phyloP scores from a whole-genome alignment of 1,284 basidiomycete species.

The Papiliotrema nemorosa region DNA sequence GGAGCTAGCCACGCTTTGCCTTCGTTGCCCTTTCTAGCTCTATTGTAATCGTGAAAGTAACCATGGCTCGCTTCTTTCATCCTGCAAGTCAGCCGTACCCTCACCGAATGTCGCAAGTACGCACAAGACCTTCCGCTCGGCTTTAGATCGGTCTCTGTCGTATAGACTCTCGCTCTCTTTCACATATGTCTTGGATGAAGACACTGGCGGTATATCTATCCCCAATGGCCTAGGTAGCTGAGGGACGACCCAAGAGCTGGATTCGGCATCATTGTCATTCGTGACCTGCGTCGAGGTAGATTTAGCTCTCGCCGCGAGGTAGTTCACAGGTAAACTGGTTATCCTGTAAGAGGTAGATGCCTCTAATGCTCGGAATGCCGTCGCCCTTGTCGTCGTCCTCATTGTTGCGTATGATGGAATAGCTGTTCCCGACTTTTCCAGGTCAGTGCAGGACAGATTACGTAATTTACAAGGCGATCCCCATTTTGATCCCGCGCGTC shows the following conservation, averaged over 20 bases:
- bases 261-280: neutral
- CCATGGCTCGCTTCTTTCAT: conserved; percentile 81
- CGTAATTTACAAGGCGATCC: neutral
- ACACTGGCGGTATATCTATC: conserved; percentile 60
- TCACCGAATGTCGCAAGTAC: neutral
- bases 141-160: conserved; percentile 66
- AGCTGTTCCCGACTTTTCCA: neutral
- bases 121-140: conserved; percentile 72
- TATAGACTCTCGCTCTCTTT: conserved; percentile 67
- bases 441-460: neutral
- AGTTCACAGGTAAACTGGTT: no score
- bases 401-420: no score
- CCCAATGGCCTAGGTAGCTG: conserved; percentile 62
- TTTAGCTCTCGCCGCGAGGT: no score
- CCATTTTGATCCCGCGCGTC: neutral
- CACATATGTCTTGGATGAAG: conserved; percentile 59
- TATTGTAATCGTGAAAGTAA: conserved; percentile 86
- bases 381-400: no score
- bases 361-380: no score
- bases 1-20: conserved; percentile 97
- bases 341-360: no score
- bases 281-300: no score
- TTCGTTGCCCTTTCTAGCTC: conserved; percentile 63
- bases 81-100: conserved; percentile 49
- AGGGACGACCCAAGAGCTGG: conserved; percentile 17